Percentiles rank a stretch among this genome's conserved stretches.
Conservation (phyloP, 2,329 filamentous ascomycete genomes). For the Beauveria sp. region DNA sequence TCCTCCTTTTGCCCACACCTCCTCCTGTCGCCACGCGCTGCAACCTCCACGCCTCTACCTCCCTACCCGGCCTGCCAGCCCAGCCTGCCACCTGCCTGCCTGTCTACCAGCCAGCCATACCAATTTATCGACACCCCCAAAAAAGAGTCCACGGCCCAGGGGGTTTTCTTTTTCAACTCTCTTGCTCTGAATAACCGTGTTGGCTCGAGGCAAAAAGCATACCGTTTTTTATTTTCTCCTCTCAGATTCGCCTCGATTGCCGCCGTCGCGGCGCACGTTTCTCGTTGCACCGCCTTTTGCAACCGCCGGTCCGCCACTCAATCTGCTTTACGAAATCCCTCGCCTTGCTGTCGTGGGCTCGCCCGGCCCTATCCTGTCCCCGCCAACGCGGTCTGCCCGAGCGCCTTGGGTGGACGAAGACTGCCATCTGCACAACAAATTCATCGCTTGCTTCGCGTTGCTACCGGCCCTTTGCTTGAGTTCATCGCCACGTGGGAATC, state of each 20-base stretch:
- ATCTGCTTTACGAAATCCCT: slow-evolving; percentile 4
- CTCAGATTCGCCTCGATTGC: neutral
- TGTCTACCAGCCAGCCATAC: neutral
- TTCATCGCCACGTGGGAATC: neutral
- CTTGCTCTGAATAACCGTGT: neutral
- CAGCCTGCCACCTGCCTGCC: neutral
- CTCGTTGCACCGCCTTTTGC: neutral
- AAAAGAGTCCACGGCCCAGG: slow-evolving; percentile 1
- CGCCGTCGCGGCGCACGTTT: neutral
- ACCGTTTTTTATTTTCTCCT: neutral
- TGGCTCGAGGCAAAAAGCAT: neutral
- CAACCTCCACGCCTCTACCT: slow-evolving; percentile 11
- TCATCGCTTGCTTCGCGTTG: neutral
- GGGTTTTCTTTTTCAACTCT: neutral
- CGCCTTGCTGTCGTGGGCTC: neutral
- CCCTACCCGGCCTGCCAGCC: no score
- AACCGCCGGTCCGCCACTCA: neutral
- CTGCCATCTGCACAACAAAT: neutral
- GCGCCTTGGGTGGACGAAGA: neutral
- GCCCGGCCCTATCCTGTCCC: slow-evolving; percentile 1
- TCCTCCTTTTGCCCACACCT: slow-evolving; percentile 18
- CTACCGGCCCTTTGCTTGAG: neutral
- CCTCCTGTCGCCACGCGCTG: slow-evolving; percentile 1
- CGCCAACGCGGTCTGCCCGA: slow-evolving; percentile 6
- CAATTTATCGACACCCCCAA: slow-evolving; percentile 13